Percentiles rank a stretch among this genome's conserved stretches.
phyloP scores from a whole-genome alignment of 2,329 filamentous ascomycete species.

The Cercospora nicotianae region DNA sequence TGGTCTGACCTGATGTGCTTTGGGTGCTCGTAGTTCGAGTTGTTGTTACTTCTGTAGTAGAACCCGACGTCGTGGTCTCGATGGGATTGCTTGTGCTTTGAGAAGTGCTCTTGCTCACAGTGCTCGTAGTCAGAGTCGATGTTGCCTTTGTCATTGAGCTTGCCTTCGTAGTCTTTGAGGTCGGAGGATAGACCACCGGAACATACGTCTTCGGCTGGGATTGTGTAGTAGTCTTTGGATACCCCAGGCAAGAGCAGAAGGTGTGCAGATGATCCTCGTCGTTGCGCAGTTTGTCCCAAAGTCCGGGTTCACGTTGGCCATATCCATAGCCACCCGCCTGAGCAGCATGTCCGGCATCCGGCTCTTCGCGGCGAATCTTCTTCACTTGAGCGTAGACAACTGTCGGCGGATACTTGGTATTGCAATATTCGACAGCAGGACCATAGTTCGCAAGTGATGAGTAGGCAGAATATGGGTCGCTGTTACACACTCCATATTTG shows the following conservation, averaged over 20 bases:
- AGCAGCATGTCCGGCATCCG: background rate
- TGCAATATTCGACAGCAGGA: background rate
- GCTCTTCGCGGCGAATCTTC: background rate
- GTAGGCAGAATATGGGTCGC: background rate
- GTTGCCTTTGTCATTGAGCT: background rate
- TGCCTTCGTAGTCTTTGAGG: background rate
- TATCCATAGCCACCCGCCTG: background rate
- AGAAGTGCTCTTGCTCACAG: background rate
- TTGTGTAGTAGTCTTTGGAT: background rate
- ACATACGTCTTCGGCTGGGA: background rate
- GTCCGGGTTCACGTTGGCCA: background rate
- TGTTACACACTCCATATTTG: background rate
- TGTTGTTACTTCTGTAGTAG: background rate
- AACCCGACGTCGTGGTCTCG: background rate
- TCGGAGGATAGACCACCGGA: background rate
- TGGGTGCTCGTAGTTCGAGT: background rate
- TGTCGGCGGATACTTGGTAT: background rate
- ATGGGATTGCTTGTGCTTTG: background rate
- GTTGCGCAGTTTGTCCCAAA: background rate
- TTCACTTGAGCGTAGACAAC: background rate
- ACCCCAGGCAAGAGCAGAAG: background rate
- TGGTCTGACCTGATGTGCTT: background rate
- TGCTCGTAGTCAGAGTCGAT: background rate
- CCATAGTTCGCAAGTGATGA: background rate
- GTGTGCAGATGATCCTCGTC: background rate